phyloP scores from a whole-genome alignment of 441 rosid genomes.

The Mallotus repandus region DNA sequence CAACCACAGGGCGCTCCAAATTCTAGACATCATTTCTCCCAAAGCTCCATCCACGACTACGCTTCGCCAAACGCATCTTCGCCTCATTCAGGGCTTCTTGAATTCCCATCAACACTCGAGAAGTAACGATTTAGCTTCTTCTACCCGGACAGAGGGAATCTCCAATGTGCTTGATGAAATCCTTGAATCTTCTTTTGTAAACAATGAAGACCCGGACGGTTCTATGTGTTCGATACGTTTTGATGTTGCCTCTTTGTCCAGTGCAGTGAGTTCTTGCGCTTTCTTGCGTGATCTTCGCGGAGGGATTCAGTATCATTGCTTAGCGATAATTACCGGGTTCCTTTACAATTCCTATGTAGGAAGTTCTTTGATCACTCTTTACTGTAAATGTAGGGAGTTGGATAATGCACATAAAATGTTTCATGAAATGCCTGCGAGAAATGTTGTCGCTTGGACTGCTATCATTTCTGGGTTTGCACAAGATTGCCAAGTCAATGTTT shows the following conservation, averaged over 20 bases:
- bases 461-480: slow-evolving; percentile 76
- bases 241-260: slow-evolving; percentile 50
- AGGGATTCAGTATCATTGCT: slow-evolving; percentile 60
- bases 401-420: slow-evolving; percentile 52
- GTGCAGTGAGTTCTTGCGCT: slow-evolving; percentile 53
- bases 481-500: slow-evolving; percentile 53
- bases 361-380: slow-evolving; percentile 54
- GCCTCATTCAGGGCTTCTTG: slow-evolving; percentile 53
- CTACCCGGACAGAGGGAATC: background rate
- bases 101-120: slow-evolving; percentile 23
- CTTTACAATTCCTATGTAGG: slow-evolving; percentile 57
- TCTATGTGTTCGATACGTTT: slow-evolving; percentile 16
- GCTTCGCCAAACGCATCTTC: slow-evolving; percentile 42
- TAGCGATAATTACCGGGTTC: slow-evolving; percentile 55
- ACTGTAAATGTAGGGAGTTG: slow-evolving; percentile 46
- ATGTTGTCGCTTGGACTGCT: slow-evolving; percentile 81
- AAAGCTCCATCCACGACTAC: slow-evolving; percentile 17
- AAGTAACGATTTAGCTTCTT: too few relatives aligned
- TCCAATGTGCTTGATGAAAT: slow-evolving; percentile 37
- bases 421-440: slow-evolving; percentile 71
- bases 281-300: slow-evolving; percentile 40
- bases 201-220: slow-evolving; percentile 26
- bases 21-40: slow-evolving; percentile 47
- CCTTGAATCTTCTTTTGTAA: slow-evolving; percentile 20
- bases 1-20: slow-evolving; percentile 42